phyloP scores from a whole-genome alignment of 495 filamentous ascomycete species.

The Podospora conica region DNA sequence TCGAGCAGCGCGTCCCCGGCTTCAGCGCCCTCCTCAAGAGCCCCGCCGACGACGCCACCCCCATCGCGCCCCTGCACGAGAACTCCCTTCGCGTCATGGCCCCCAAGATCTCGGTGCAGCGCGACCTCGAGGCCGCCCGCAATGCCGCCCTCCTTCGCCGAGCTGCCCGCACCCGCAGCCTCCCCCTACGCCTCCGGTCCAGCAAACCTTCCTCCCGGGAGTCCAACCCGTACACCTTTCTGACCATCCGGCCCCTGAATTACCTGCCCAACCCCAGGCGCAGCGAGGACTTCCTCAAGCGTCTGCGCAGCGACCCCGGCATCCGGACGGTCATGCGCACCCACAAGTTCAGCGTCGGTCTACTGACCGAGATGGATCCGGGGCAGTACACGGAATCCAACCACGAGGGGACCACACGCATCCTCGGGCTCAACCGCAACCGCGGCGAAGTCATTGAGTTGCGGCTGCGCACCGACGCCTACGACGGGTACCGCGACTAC shows the following conservation, averaged over 20 bases:
- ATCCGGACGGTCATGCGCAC: conserved; percentile 75
- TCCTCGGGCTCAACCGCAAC: conserved; percentile 84
- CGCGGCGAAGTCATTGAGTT: conserved; percentile 87
- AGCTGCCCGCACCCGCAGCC: conserved; percentile 27
- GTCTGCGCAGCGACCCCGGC: conserved; percentile 75
- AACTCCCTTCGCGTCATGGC: conserved; percentile 62
- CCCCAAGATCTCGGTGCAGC: conserved; percentile 35
- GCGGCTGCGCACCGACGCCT: conserved; percentile 81
- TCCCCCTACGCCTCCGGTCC: conserved; percentile 21
- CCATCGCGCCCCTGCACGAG: conserved; percentile 44
- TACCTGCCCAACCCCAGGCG: conserved; percentile 70
- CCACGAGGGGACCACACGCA: conserved; percentile 61
- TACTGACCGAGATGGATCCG: conserved; percentile 95
- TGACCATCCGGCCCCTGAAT: conserved; percentile 63
- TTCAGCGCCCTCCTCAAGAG: conserved; percentile 21
- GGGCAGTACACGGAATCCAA: conserved; percentile 63
- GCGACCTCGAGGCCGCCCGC: conserved; percentile 41
- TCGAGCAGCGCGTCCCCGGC: conserved; percentile 16
- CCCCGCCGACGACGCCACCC: conserved; percentile 29
- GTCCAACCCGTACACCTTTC: conserved; percentile 71
- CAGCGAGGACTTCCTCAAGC: conserved; percentile 65
- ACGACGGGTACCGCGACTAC: conserved; percentile 91
- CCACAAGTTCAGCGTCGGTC: conserved; percentile 77
- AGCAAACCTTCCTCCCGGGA: conserved; percentile 29
- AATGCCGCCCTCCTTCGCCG: conserved; percentile 34